A percentile compares a stretch with the other conserved stretches of the same genome.
phyloP scores from a whole-genome alignment of 345 rosid species.

The Salix caprea region DNA sequence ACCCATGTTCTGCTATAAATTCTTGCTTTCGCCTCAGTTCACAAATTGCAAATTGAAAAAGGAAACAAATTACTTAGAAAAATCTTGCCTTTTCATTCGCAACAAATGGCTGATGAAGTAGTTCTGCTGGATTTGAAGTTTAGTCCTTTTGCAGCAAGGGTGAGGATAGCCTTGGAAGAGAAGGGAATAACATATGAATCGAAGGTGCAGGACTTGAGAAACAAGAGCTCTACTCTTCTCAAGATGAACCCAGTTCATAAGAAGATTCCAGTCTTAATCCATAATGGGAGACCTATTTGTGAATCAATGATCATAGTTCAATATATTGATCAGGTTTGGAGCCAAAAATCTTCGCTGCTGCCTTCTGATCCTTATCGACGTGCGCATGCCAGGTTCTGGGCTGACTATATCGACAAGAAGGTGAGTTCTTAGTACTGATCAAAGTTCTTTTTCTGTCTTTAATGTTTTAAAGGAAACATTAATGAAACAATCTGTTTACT shows the following conservation, averaged over 20 bases:
- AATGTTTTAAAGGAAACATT: background rate
- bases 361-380: slow-evolving; percentile 11
- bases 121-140: background rate
- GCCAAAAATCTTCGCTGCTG: background rate
- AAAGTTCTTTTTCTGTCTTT: background rate
- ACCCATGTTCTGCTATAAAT: background rate
- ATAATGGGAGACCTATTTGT: slow-evolving; percentile 5
- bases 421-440: background rate
- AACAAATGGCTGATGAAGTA: background rate
- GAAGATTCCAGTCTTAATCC: background rate
- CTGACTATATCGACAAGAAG: slow-evolving; percentile 10
- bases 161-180: slow-evolving; percentile 16
- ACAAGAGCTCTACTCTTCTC: slow-evolving; percentile 10
- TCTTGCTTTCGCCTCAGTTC: background rate
- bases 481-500: background rate
- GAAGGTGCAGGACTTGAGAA: slow-evolving; percentile 8
- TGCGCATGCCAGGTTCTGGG: slow-evolving; percentile 20
- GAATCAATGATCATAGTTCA: slow-evolving; percentile 13
- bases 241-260: slow-evolving; percentile 6
- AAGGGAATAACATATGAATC: slow-evolving; percentile 5
- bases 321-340: slow-evolving; percentile 16
- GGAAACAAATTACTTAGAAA: background rate
- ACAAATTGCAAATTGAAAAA: background rate
- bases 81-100: no score
- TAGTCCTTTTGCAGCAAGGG: slow-evolving; percentile 16